phyloP scores from a whole-genome alignment of 2,329 filamentous ascomycete species.

The Apiospora rasikravindrae region DNA sequence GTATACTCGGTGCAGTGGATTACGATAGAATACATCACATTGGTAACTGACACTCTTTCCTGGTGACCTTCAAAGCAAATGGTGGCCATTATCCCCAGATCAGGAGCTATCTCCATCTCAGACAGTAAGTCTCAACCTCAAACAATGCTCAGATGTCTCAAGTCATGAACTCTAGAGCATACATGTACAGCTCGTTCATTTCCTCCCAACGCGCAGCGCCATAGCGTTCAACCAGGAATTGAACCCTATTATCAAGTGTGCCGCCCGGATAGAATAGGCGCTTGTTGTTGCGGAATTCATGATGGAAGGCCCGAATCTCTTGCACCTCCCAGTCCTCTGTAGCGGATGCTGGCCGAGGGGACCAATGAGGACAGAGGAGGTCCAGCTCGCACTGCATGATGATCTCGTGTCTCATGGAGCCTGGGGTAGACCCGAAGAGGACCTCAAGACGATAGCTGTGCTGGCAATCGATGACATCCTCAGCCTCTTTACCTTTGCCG shows the following conservation, averaged over 20 bases:
- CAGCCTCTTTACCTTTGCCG: background rate
- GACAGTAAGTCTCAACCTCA: background rate
- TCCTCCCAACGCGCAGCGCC: background rate
- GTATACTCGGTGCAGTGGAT: background rate
- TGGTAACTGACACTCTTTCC: background rate
- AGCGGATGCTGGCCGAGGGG: background rate
- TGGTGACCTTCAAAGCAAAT: background rate
- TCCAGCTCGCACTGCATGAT: background rate
- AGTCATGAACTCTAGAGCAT: background rate
- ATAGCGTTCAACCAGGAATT: background rate
- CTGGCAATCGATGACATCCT: background rate
- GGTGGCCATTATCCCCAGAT: background rate
- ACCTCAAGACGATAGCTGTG: background rate
- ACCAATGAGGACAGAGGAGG: background rate
- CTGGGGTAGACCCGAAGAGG: background rate
- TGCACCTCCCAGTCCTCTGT: background rate
- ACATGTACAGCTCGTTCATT: background rate
- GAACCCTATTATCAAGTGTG: background rate
- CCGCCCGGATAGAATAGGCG: no score
- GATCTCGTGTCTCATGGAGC: background rate
- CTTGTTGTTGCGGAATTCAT: background rate
- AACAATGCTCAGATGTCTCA: background rate
- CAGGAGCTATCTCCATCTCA: background rate
- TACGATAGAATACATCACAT: background rate
- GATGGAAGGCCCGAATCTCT: background rate